A percentile compares a stretch with the other conserved stretches of the same genome.
Evolutionary conservation across 495 filamentous ascomycete genomes (phyloP).

Genomic region (Cetradonia linearis): DNA sequence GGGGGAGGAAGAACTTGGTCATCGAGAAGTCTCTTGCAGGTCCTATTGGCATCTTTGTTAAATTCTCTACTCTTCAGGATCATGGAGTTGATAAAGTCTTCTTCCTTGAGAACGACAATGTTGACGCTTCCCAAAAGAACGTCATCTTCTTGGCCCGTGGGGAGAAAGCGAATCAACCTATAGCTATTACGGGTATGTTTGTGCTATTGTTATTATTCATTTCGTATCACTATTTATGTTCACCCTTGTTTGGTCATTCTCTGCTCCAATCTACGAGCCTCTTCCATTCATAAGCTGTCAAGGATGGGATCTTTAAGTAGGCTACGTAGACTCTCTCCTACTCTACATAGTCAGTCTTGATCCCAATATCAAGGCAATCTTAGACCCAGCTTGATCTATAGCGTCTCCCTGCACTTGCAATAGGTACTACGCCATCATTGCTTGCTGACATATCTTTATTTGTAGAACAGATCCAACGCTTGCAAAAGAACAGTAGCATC

Average conservation of each 20-base stretch:
- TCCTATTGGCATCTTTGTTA: constrained; percentile 80
- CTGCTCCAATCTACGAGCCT: neutral
- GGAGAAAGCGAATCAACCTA: constrained; percentile 72
- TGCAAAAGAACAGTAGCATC: constrained; percentile 72
- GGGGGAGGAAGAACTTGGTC: constrained; percentile 96
- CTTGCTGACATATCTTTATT: constrained; percentile 42
- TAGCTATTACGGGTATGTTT: constrained; percentile 77
- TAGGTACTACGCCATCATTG: constrained; percentile 43
- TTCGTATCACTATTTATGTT: constrained; percentile 12
- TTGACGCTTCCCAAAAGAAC: constrained; percentile 87
- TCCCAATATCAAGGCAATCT: constrained; percentile 47
- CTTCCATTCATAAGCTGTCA: constrained; percentile 1
- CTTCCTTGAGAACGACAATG: constrained; percentile 87
- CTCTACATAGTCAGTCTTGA: constrained; percentile 55
- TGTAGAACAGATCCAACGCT: constrained; percentile 79
- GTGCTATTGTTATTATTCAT: constrained; percentile 7
- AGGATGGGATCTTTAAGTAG: constrained; percentile 43
- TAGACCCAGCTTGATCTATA: constrained; percentile 26
- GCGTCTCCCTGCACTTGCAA: constrained; percentile 33
- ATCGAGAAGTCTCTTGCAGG: constrained; percentile 85
- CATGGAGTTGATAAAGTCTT: constrained; percentile 97
- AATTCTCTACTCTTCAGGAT: constrained; percentile 81
- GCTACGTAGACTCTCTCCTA: constrained; percentile 46
- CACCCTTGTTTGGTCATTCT: neutral
- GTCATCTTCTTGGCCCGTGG: constrained; percentile 85